Conservation (phyloP, 441 rosid species). For the Populus hybrid region DNA sequence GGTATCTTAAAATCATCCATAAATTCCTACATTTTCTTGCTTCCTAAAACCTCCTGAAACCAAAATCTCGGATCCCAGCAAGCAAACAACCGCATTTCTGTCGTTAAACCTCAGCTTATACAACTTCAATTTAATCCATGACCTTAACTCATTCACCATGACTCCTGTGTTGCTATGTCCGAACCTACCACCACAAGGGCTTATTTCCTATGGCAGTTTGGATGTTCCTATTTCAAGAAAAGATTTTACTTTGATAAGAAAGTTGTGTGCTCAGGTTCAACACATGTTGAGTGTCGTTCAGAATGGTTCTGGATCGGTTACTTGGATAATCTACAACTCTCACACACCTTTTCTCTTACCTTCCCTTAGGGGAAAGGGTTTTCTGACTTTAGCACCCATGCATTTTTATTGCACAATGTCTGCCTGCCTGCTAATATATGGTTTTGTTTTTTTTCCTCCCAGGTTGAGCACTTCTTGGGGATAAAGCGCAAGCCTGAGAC, state of each 20-base stretch:
- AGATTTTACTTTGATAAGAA: background rate
- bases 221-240: background rate
- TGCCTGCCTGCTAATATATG: background rate
- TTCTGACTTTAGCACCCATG: background rate
- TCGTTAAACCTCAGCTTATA: background rate
- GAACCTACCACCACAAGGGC: background rate
- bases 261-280: background rate
- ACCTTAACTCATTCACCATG: background rate
- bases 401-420: background rate
- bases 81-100: background rate
- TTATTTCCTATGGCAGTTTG: background rate
- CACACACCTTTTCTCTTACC: background rate
- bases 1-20: background rate
- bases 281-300: background rate
- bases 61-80: background rate
- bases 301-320: background rate
- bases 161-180: background rate
- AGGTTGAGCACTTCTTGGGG: constrained; percentile 98
- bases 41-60: background rate
- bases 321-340: background rate
- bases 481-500: constrained; percentile 75
- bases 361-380: background rate
- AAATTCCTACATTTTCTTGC: background rate
- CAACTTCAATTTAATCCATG: background rate
- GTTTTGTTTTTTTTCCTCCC: constrained; percentile 5